These are phyloP conservation scores for Pythium inflatum DNA, from an alignment of 352 stramenopile genomes.

Conservation along the genomic window DNA sequence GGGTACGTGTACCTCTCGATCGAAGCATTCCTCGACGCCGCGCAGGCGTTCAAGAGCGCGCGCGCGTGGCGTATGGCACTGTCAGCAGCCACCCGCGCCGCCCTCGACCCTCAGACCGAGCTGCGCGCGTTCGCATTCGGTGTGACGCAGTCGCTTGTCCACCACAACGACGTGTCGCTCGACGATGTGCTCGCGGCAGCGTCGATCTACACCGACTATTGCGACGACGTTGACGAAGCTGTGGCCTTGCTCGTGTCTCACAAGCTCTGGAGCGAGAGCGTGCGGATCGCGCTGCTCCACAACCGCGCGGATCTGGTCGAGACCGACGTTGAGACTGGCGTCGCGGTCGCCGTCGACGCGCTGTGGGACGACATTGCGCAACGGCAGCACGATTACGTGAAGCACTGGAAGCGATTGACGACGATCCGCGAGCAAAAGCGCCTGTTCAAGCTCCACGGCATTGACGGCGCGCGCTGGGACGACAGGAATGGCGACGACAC, in stretches of 20 bases:
- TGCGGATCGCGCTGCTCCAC: constrained; percentile 65
- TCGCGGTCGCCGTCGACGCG: constrained; percentile 48
- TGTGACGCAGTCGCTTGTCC: constrained; percentile 57
- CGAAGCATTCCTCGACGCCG: constrained; percentile 42
- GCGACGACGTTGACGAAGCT: constrained; percentile 69
- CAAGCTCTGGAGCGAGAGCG: constrained; percentile 60
- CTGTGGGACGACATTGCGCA: constrained; percentile 54
- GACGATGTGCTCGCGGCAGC: constrained; percentile 45
- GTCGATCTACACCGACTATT: constrained; percentile 77
- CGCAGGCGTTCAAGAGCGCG: constrained; percentile 58
- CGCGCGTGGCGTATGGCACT: constrained; percentile 69
- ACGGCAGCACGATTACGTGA: constrained; percentile 50
- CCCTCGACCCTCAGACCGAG: constrained; percentile 31
- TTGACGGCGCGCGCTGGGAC: constrained; percentile 66
- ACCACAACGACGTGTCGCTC: constrained; percentile 36
- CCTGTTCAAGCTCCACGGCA: constrained; percentile 77
- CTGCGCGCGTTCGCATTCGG: constrained; percentile 52
- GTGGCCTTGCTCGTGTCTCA: constrained; percentile 65
- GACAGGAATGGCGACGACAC: constrained; percentile 29
- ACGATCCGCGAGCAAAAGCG: constrained; percentile 78
- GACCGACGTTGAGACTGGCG: constrained; percentile 70
- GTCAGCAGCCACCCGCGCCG: constrained; percentile 39
- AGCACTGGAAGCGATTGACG: constrained; percentile 61
- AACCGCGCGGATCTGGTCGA: constrained; percentile 63
- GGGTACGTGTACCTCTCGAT: constrained; percentile 68